These are phyloP conservation scores for Rutstroemia sp. DNA, from an alignment of 2,329 filamentous ascomycete genomes.

Conservation along the genomic window DNA sequence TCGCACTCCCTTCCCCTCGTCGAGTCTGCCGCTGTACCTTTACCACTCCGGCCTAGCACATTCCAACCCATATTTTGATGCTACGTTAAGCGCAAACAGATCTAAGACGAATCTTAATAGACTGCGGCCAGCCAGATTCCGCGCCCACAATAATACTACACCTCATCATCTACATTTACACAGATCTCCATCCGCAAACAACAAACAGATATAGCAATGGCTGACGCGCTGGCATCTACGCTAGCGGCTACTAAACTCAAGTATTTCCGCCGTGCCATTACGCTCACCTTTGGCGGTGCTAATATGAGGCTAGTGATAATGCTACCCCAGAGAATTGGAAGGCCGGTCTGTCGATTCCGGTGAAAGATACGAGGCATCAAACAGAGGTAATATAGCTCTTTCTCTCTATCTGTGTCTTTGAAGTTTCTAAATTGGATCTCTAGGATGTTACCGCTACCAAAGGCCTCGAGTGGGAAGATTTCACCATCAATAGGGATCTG, in stretches of 20 bases:
- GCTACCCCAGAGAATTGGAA: slow-evolving; percentile 60
- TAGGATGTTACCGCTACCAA: slow-evolving; percentile 98
- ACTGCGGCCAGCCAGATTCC: slow-evolving; percentile 4
- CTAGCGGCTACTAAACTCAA: slow-evolving; percentile 46
- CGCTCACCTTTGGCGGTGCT: not conserved
- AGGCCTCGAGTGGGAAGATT: slow-evolving; percentile 95
- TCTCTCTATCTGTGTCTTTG: not conserved
- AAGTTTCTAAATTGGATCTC: slow-evolving; percentile 13
- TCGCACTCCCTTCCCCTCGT: not conserved
- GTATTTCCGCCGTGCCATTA: slow-evolving; percentile 22
- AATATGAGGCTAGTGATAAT: slow-evolving; percentile 10
- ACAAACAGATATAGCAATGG: slow-evolving; percentile 31
- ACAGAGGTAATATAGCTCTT: slow-evolving; percentile 54
- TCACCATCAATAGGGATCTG: slow-evolving; percentile 87
- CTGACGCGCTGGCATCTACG: slow-evolving; percentile 44
- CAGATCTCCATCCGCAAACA: not conserved
- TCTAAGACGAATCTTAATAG: slow-evolving; percentile 6
- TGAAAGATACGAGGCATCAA: slow-evolving; percentile 70
- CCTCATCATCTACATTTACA: not conserved
- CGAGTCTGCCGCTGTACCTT: not conserved
- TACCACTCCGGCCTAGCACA: not conserved
- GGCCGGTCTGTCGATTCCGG: slow-evolving; percentile 61
- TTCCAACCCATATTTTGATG: slow-evolving; percentile 6
- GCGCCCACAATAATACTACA: not conserved
- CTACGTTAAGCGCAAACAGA: slow-evolving; percentile 1